A percentile compares a stretch with the other conserved stretches of the same genome.
These are phyloP conservation scores for Rhizomucor pusillus DNA, from an alignment of 371 early-diverging fungal genomes.

Conservation along the genomic window DNA sequence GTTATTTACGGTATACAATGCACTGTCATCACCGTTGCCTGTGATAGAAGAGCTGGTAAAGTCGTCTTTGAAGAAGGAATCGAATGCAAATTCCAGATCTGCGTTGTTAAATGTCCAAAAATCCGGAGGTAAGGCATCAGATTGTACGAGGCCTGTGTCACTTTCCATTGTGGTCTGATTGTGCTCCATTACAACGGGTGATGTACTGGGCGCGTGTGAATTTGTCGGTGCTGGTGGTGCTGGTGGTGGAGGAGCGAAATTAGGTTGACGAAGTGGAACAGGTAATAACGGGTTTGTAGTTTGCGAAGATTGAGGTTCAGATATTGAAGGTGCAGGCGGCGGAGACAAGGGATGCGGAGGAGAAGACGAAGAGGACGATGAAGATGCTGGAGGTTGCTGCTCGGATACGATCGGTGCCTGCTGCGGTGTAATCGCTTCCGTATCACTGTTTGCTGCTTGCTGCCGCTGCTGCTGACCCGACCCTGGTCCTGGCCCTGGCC, in stretches of 20 bases:
- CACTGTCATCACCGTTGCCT: conserved; percentile 1
- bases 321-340: background rate
- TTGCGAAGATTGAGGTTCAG: background rate
- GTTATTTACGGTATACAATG: conserved; percentile 1
- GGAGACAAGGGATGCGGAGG: background rate
- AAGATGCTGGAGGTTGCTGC: conserved; percentile 4
- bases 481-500: conserved; percentile 1
- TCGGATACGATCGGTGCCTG: background rate
- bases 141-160: background rate
- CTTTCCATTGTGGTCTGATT: background rate
- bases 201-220: background rate
- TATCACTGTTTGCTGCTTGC: background rate
- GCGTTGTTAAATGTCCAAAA: conserved; percentile 15
- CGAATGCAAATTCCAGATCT: conserved; percentile 21
- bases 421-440: conserved; percentile 1
- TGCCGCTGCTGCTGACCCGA: conserved; percentile 6
- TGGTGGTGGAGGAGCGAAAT: conserved; percentile 1
- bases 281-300: conserved; percentile 8
- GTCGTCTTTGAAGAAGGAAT: conserved; percentile 36
- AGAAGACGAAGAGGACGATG: conserved; percentile 9
- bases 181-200: no score
- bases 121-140: conserved; percentile 3
- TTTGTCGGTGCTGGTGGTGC: background rate
- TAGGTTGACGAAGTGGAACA: conserved; percentile 7
- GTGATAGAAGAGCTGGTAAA: conserved; percentile 15